These are phyloP conservation scores for Trifolium fragiferum DNA, from an alignment of 306 rosid genomes.

Conservation along the genomic window DNA sequence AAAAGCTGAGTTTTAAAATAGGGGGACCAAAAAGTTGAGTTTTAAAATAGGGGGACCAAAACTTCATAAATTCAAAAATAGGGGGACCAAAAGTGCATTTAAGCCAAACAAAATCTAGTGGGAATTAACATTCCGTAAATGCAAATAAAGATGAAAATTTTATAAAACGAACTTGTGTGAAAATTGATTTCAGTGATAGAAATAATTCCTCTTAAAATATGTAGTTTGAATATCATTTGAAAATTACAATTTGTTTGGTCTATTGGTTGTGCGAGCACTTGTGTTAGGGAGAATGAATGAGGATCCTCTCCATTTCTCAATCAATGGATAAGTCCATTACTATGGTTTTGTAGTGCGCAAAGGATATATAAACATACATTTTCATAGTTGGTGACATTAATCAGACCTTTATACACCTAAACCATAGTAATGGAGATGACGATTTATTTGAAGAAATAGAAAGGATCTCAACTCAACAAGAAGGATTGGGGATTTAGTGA, in stretches of 20 bases:
- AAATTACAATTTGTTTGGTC: neutral
- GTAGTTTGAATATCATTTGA: neutral
- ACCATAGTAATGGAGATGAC: neutral
- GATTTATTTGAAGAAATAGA: neutral
- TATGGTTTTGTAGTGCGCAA: neutral
- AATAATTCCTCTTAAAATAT: neutral
- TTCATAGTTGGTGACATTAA: neutral
- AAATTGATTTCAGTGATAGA: neutral
- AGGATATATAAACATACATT: neutral
- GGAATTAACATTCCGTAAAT: neutral
- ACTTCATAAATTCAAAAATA: too few species aligned
- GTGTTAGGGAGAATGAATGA: neutral
- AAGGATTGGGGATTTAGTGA: neutral
- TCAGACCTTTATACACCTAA: neutral
- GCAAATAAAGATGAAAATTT: neutral
- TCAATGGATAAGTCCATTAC: neutral
- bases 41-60: too few species aligned
- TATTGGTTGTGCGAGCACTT: constrained; percentile 7
- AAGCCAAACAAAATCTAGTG: constrained; percentile 7
- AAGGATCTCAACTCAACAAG: neutral
- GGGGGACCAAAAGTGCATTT: too few species aligned
- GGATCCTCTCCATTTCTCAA: neutral
- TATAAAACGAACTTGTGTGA: neutral
- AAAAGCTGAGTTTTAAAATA: too few species aligned
- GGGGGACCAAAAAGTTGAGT: too few species aligned